A percentile compares a stretch with the other conserved stretches of the same genome.
Evolutionary conservation across 2,329 filamentous ascomycete genomes (phyloP).

Genomic region (Corinectria fuckeliana): DNA sequence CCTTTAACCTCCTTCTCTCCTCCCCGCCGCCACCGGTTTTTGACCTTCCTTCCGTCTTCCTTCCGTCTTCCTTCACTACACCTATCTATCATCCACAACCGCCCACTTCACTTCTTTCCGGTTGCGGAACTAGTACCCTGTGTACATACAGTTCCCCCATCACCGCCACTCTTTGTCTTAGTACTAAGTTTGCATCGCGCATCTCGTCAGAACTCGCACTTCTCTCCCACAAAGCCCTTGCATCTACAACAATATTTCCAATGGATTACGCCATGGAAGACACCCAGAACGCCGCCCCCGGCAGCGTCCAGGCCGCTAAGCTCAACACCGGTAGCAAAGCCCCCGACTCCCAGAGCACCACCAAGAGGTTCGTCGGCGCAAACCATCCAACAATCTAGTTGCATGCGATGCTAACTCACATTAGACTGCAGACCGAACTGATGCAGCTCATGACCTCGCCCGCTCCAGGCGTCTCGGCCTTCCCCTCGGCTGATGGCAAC

Average conservation of each 20-base stretch:
- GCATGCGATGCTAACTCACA: conserved; percentile 13
- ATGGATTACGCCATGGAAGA: conserved; percentile 59
- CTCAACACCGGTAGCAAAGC: conserved; percentile 62
- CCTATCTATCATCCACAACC: conserved; percentile 18
- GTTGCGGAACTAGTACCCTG: conserved; percentile 29
- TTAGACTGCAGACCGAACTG: conserved; percentile 91
- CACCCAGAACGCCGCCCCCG: conserved; percentile 71
- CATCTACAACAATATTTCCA: conserved; percentile 17
- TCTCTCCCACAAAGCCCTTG: conserved; percentile 3
- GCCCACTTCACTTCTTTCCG: conserved; percentile 27
- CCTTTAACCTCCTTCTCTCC: conserved; percentile 1
- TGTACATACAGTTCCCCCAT: conserved; percentile 17
- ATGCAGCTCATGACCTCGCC: conserved; percentile 98
- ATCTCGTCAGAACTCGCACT: conserved; percentile 10
- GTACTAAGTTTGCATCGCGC: background rate
- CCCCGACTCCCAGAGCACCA: conserved; percentile 75
- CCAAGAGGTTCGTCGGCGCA: conserved; percentile 68
- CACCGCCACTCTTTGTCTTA: background rate
- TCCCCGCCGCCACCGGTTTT: conserved; percentile 17
- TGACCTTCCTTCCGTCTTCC: too few relatives aligned
- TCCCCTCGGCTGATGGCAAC: conserved; percentile 89
- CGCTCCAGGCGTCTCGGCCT: conserved; percentile 92
- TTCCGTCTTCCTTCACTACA: conserved; percentile 15
- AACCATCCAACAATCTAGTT: background rate
- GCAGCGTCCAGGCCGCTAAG: conserved; percentile 67